Base-by-base conservation (phyloP, 2,329 filamentous ascomycete species). In the Xylariales sp. region DNA sequence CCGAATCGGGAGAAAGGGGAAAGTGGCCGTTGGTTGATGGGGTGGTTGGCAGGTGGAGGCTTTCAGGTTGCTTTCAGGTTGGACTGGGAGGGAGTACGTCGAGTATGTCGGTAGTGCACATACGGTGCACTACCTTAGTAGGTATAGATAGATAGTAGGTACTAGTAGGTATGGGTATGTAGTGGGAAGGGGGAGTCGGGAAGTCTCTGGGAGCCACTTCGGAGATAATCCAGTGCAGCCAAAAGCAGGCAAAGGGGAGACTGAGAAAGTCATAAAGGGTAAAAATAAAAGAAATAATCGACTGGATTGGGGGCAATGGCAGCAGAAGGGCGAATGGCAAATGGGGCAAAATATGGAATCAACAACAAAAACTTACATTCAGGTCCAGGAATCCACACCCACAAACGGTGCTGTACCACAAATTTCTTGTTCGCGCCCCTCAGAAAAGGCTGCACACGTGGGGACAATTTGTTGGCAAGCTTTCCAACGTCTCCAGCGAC, bases 381-480 rank as follows among this genome's bases (percentile, higher is more conserved):
- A 67, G 65, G 63, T 61, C 68, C 63, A 64, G 61, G 62, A 65
- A 70, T 69, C 68, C 69, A 71, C 69, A 67, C 69, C 68, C 62
- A 71, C 64, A 70, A 70, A 66, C 64, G 64, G 65, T 45, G 61
- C 65, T 54, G 71, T 72, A 71, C 67, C 69, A 71, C 69, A 72
- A 70, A 70, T 66, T 64, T 67, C 63, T 68, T 67, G 57, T 36
- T 62, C 69, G 65, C 65, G 69, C 71, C 71, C 61, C 67, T 72
- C 67, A 71, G 64, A 64, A 69, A 67, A 71, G 67, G 69, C 69
- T 72, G 69, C 68, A 72, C 71, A 72, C 71, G 71, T 72, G 71
- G 71, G 69, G 69, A 69, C 69, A 68, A 62, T 68, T 71, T 61
- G 66, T 71, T 71, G 68, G 65, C 64, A 64, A 65, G 57, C 43